These are phyloP conservation scores for Pistacia vera DNA, from an alignment of 345 rosid genomes.

Conservation along the genomic window DNA sequence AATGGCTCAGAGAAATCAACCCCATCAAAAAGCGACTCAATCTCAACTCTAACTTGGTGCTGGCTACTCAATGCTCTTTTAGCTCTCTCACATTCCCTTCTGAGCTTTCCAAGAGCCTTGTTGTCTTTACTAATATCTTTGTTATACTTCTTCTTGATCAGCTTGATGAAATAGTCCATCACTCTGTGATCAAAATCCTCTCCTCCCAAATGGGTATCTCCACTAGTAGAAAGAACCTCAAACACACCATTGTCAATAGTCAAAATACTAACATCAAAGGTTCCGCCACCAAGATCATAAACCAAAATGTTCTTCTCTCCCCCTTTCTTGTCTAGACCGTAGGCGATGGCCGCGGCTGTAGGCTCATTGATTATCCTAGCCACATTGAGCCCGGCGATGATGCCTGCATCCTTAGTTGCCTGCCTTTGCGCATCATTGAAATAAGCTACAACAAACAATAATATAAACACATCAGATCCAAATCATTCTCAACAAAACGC, in stretches of 20 bases:
- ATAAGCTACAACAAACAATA: conserved; percentile 28
- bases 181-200: conserved; percentile 38
- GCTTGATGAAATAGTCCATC: conserved; percentile 36
- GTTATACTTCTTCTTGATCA: conserved; percentile 34
- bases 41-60: conserved; percentile 31
- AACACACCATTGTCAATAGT: conserved; percentile 54
- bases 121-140: conserved; percentile 38
- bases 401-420: conserved; percentile 39
- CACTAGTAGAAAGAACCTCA: conserved; percentile 46
- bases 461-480: not conserved
- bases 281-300: conserved; percentile 61
- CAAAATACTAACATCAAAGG: conserved; percentile 56
- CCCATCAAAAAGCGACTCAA: conserved; percentile 33
- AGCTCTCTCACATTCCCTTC: conserved; percentile 35
- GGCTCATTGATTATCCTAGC: conserved; percentile 61
- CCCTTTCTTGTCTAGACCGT: conserved; percentile 52
- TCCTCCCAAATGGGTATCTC: not conserved
- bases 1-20: conserved; percentile 34
- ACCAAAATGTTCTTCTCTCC: conserved; percentile 47
- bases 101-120: conserved; percentile 32
- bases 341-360: conserved; percentile 62
- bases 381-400: conserved; percentile 46
- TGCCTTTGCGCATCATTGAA: conserved; percentile 48
- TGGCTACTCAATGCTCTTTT: conserved; percentile 35
- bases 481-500: not conserved